Evolutionary conservation across 768 basidiomycete genomes (phyloP).

Genomic region (Lactifluus pinguis): DNA sequence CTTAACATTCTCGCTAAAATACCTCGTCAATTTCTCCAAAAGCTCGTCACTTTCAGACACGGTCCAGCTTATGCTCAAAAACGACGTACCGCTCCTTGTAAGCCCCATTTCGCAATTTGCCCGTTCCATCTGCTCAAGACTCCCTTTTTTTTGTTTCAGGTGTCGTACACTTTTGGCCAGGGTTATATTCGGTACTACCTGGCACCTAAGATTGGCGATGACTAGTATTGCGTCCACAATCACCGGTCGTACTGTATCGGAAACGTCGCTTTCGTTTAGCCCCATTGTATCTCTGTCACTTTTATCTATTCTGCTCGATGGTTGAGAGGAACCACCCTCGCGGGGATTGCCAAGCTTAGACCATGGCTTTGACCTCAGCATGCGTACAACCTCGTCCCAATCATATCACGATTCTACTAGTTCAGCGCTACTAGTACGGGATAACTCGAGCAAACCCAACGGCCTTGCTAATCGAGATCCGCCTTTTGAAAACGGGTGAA

Average conservation of each 20-base stretch:
- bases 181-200: conserved; percentile 91
- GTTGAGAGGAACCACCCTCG: neutral
- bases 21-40: conserved; percentile 95
- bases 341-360: no score
- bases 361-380: neutral
- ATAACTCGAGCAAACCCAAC: neutral
- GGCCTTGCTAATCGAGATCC: neutral
- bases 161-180: conserved; percentile 82
- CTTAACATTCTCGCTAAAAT: conserved; percentile 93
- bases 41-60: conserved; percentile 60
- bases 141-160: conserved; percentile 34
- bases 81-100: conserved; percentile 84
- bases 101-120: conserved; percentile 22
- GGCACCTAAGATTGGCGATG: conserved; percentile 91
- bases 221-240: conserved; percentile 29
- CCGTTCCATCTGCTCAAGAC: neutral
- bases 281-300: conserved; percentile 6
- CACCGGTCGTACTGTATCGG: neutral
- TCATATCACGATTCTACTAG: neutral
- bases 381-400: neutral
- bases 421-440: neutral
- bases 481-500: neutral
- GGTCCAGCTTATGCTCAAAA: conserved; percentile 84
- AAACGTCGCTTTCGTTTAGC: neutral
- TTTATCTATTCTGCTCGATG: neutral